A percentile compares a stretch with the other conserved stretches of the same genome.
These are phyloP conservation scores for Zygotorulaspora mrakii DNA, from an alignment of 1,139 yeast genomes.

Conservation along the genomic window DNA sequence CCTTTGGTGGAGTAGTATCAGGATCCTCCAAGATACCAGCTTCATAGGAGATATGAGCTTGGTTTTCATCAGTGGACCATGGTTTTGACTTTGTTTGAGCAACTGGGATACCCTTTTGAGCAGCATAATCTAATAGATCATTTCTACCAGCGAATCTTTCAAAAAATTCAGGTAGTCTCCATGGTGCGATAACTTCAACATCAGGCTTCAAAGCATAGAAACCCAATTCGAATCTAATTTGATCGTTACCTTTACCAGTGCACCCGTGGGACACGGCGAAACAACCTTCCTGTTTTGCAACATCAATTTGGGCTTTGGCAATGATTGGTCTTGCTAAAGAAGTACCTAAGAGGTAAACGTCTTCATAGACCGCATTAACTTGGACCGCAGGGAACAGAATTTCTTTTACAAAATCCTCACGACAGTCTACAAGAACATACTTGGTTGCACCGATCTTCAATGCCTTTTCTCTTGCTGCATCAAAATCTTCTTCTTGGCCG, in stretches of 20 bases:
- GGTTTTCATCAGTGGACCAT: conserved; percentile 98
- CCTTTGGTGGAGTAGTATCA: conserved; percentile 97
- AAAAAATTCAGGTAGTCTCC: conserved; percentile 96
- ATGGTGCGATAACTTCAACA: conserved; percentile 94
- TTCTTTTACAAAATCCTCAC: conserved; percentile 89
- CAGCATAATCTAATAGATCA: conserved; percentile 90
- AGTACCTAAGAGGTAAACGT: conserved; percentile 92
- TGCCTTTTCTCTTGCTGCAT: conserved; percentile 95
- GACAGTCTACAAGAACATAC: conserved; percentile 89
- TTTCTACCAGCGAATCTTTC: conserved; percentile 97
- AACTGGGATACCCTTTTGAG: conserved; percentile 85
- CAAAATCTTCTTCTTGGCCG: conserved; percentile 99
- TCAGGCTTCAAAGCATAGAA: conserved; percentile 98
- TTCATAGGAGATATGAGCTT: conserved; percentile 97
- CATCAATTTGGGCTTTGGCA: conserved; percentile 96
- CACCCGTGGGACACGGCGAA: conserved; percentile 98
- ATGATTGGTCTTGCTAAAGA: conserved; percentile 98
- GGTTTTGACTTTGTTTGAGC: conserved; percentile 98
- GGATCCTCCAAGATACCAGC: conserved; percentile 99
- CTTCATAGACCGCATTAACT: conserved; percentile 95
- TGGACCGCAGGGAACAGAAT: conserved; percentile 94
- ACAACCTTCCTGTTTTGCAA: conserved; percentile 96
- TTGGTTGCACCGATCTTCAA: conserved; percentile 95
- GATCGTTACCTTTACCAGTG: conserved; percentile 99
- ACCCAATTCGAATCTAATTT: conserved; percentile 93